A percentile compares a stretch with the other conserved stretches of the same genome.
Evolutionary conservation across 2,329 filamentous ascomycete species (phyloP).

Genomic region (Fusarium keratoplasticum): DNA sequence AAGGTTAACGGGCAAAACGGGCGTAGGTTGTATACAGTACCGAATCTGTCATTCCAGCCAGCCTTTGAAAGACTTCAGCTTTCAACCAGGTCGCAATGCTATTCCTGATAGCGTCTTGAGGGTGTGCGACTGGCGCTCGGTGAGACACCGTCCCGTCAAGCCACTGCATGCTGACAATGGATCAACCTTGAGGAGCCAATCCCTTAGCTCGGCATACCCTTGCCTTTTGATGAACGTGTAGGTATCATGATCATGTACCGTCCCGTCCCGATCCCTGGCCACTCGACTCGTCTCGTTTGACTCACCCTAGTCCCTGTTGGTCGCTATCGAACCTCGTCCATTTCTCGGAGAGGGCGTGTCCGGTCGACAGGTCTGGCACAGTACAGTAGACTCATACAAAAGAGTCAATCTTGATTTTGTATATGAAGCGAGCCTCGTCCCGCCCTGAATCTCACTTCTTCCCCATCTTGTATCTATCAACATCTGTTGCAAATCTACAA

Average conservation of each 20-base stretch:
- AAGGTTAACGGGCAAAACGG: neutral
- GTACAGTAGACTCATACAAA: slow-evolving; percentile 1
- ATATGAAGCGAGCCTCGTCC: slow-evolving; percentile 32
- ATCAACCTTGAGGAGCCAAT: slow-evolving; percentile 2
- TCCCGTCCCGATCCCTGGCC: slow-evolving; percentile 37
- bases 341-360: slow-evolving; percentile 24
- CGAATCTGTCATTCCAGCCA: neutral
- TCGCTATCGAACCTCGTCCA: neutral
- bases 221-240: neutral
- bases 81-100: neutral
- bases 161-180: slow-evolving; percentile 4
- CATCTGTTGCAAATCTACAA: slow-evolving; percentile 15
- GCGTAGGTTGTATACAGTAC: neutral
- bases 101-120: neutral
- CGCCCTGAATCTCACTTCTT: neutral
- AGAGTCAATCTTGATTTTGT: slow-evolving; percentile 26
- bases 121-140: slow-evolving; percentile 13
- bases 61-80: neutral
- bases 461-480: slow-evolving; percentile 6
- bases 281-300: slow-evolving; percentile 11
- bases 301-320: slow-evolving; percentile 22
- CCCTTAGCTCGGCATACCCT: neutral
- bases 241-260: slow-evolving; percentile 27
- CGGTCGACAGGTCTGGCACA: neutral
- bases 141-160: slow-evolving; percentile 12